These are phyloP conservation scores for Stereocaulon alpinum DNA, from an alignment of 495 filamentous ascomycete species.

Conservation along the genomic window DNA sequence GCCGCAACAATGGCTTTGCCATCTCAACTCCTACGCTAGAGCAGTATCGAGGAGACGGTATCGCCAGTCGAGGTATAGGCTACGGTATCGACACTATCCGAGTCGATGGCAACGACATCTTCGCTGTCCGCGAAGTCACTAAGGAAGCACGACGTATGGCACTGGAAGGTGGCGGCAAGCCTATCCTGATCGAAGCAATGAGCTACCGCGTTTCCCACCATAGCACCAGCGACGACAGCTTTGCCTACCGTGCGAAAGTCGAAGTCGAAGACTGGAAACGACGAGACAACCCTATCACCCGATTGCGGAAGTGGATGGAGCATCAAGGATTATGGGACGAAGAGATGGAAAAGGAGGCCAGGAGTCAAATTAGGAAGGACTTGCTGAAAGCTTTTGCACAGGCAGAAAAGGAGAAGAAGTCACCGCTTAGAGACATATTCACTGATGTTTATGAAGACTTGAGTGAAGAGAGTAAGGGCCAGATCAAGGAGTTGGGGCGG, in stretches of 20 bases:
- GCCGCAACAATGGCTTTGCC: slow-evolving; percentile 95
- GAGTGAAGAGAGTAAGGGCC: slow-evolving; percentile 67
- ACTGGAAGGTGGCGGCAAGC: slow-evolving; percentile 63
- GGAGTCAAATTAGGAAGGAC: slow-evolving; percentile 56
- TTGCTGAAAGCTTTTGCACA: slow-evolving; percentile 75
- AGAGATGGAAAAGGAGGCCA: slow-evolving; percentile 62
- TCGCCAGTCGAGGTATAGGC: slow-evolving; percentile 85
- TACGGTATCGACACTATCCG: slow-evolving; percentile 97
- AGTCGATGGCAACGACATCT: slow-evolving; percentile 95
- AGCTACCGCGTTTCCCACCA: slow-evolving; percentile 95
- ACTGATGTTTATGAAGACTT: slow-evolving; percentile 79
- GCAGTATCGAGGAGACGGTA: slow-evolving; percentile 94
- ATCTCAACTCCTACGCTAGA: slow-evolving; percentile 92
- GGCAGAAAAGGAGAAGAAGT: slow-evolving; percentile 86
- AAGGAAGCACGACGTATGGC: slow-evolving; percentile 68
- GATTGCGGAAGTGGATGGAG: slow-evolving; percentile 88
- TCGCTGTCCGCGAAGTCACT: slow-evolving; percentile 80
- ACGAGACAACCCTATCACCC: slow-evolving; percentile 85
- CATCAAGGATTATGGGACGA: slow-evolving; percentile 73
- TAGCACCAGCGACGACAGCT: slow-evolving; percentile 95
- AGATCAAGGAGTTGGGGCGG: slow-evolving; percentile 67
- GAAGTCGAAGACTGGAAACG: slow-evolving; percentile 99
- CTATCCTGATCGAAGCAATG: slow-evolving; percentile 91
- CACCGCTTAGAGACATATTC: slow-evolving; percentile 67
- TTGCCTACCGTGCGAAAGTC: slow-evolving; percentile 85